Evolutionary conservation across 2,329 filamentous ascomycete species (phyloP).

Genomic region (Sporothrix brasiliensis): DNA sequence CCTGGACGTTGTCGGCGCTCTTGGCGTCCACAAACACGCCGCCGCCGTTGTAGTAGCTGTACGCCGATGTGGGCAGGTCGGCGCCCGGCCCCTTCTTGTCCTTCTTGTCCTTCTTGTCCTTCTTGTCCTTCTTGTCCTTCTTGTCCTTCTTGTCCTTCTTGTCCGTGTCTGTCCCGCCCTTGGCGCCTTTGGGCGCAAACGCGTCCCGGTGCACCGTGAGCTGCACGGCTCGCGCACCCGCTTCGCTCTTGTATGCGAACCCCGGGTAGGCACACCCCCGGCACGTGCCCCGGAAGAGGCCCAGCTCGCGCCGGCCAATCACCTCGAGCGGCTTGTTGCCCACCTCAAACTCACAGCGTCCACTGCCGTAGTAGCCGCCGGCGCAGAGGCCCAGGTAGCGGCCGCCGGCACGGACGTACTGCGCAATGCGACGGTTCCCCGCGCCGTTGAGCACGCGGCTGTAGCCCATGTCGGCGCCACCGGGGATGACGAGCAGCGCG

Average conservation of each 20-base stretch:
- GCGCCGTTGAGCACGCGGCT: constrained; percentile 83
- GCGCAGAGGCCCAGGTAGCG: constrained; percentile 90
- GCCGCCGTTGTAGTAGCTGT: constrained; percentile 90
- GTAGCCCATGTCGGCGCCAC: constrained; percentile 91
- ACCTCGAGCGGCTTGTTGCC: constrained; percentile 82
- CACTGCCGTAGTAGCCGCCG: constrained; percentile 86
- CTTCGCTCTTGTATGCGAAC: constrained; percentile 88
- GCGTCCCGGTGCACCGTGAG: constrained; percentile 65
- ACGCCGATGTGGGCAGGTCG: constrained; percentile 63
- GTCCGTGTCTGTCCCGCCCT: constrained; percentile 29
- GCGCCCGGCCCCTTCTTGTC: not conserved
- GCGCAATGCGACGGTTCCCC: constrained; percentile 80
- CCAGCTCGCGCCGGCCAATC: constrained; percentile 79
- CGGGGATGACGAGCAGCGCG: constrained; percentile 86
- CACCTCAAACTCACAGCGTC: constrained; percentile 87
- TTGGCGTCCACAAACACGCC: constrained; percentile 86
- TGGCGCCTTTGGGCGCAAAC: constrained; percentile 47
- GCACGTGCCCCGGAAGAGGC: constrained; percentile 84
- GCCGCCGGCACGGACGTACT: constrained; percentile 84
- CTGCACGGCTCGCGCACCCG: constrained; percentile 72
- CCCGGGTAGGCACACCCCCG: constrained; percentile 85
- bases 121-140: not conserved
- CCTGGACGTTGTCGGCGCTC: constrained; percentile 66
- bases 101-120: not conserved
- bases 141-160: not conserved